These are phyloP conservation scores for Waltergamsia citrina DNA, from an alignment of 2,329 filamentous ascomycete species.

Conservation along the genomic window DNA sequence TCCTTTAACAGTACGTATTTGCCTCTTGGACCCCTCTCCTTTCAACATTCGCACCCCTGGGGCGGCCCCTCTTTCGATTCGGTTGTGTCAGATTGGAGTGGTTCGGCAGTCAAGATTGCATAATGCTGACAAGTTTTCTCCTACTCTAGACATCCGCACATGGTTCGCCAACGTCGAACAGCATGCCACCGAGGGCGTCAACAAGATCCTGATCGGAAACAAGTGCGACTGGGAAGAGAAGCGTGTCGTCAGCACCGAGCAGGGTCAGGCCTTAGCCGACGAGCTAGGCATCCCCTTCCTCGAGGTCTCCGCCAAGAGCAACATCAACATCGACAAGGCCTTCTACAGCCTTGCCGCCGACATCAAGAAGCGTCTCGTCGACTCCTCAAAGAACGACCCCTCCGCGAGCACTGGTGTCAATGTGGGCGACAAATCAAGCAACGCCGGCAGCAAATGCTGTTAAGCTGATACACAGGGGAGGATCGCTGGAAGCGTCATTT, in stretches of 20 bases:
- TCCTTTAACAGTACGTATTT: constrained; percentile 77
- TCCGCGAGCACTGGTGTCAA: constrained; percentile 51
- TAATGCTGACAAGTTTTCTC: constrained; percentile 8
- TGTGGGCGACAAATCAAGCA: constrained; percentile 53
- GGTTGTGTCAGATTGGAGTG: too few species aligned
- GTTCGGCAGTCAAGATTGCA: too few species aligned
- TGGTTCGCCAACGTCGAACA: constrained; percentile 99
- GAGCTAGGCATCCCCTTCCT: constrained; percentile 97
- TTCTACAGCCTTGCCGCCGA: constrained; percentile 93
- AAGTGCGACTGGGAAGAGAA: constrained; percentile 99
- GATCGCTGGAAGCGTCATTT: neutral
- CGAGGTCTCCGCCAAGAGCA: constrained; percentile 96
- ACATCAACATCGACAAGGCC: constrained; percentile 99
- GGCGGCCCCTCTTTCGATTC: too few species aligned
- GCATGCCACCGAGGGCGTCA: constrained; percentile 95
- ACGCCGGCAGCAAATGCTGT: constrained; percentile 63
- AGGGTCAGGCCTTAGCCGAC: constrained; percentile 86
- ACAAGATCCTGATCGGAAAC: constrained; percentile 99
- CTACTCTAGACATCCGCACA: constrained; percentile 76
- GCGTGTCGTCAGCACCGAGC: constrained; percentile 84
- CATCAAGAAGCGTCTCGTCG: constrained; percentile 97
- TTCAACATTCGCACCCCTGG: neutral
- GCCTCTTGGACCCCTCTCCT: constrained; percentile 5
- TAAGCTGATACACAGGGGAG: constrained; percentile 28
- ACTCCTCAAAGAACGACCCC: constrained; percentile 73